These are phyloP conservation scores for Croton setiger DNA, from an alignment of 441 rosid genomes.

Conservation along the genomic window DNA sequence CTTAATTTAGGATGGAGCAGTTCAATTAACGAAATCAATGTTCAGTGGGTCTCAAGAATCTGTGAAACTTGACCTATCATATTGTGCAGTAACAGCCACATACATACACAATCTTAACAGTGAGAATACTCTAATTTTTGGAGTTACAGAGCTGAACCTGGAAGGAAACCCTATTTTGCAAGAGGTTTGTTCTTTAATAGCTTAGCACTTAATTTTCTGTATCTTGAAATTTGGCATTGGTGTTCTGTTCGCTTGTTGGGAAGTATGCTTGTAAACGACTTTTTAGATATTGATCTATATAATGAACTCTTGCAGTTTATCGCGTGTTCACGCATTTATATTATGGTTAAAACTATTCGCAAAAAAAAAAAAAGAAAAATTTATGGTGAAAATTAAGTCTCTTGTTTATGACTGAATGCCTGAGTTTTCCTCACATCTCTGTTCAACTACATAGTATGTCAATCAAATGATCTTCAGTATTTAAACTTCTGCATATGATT, in stretches of 20 bases:
- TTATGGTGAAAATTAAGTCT: neutral
- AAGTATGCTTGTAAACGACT: neutral
- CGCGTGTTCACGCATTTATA: neutral
- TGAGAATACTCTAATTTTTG: conserved; percentile 34
- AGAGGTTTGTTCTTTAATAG: conserved; percentile 53
- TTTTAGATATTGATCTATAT: neutral
- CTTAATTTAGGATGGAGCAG: conserved; percentile 61
- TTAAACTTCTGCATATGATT: neutral
- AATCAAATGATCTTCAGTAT: neutral
- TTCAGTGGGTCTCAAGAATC: conserved; percentile 50
- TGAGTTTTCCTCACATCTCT: neutral
- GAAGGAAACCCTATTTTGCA: conserved; percentile 67
- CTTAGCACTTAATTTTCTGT: conserved; percentile 1
- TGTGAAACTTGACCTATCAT: conserved; percentile 76
- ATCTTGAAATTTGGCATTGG: neutral
- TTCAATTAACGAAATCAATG: conserved; percentile 59
- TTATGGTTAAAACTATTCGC: too few species aligned
- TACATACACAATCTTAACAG: conserved; percentile 40
- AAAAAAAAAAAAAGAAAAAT: too few species aligned
- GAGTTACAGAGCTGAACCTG: conserved; percentile 67
- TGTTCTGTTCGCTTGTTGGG: neutral
- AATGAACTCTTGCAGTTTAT: neutral
- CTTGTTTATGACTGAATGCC: neutral
- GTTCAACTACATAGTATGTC: neutral
- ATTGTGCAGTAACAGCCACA: conserved; percentile 54